A percentile compares a stretch with the other conserved stretches of the same genome.
phyloP scores from a whole-genome alignment of 306 rosid genomes.

The Vicia sativa region DNA sequence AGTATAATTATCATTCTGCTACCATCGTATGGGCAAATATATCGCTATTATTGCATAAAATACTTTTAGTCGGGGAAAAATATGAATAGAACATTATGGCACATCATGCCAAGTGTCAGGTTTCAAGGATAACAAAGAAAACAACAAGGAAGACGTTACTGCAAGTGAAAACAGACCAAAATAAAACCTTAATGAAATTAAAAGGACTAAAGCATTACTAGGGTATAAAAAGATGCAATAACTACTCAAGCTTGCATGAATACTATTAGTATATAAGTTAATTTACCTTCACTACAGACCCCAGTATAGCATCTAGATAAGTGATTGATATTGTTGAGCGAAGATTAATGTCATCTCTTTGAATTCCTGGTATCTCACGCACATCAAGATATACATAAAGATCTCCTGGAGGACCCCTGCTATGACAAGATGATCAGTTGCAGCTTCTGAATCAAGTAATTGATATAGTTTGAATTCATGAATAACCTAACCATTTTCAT shows the following conservation, averaged over 20 bases:
- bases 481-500: conserved; percentile 24
- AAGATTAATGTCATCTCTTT: conserved; percentile 92
- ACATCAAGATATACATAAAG: conserved; percentile 91
- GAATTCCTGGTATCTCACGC: conserved; percentile 75
- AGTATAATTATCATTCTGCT: background rate
- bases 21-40: conserved; percentile 7
- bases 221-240: conserved; percentile 17
- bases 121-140: conserved; percentile 14
- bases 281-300: conserved; percentile 69
- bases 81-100: conserved; percentile 14
- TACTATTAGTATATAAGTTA: conserved; percentile 16
- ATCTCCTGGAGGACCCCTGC: conserved; percentile 96
- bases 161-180: conserved; percentile 22
- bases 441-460: conserved; percentile 38
- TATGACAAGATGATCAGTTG: conserved; percentile 45
- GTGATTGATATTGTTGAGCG: conserved; percentile 66
- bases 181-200: conserved; percentile 27
- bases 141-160: conserved; percentile 1
- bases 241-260: conserved; percentile 27
- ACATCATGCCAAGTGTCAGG: conserved; percentile 16
- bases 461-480: conserved; percentile 29
- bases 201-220: conserved; percentile 20
- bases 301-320: conserved; percentile 90
- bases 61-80: background rate
- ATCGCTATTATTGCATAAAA: background rate